Percentiles rank a stretch among this genome's conserved stretches.
Evolutionary conservation across 768 basidiomycete genomes (phyloP).

Genomic region (Pleurotus cornucopiae): DNA sequence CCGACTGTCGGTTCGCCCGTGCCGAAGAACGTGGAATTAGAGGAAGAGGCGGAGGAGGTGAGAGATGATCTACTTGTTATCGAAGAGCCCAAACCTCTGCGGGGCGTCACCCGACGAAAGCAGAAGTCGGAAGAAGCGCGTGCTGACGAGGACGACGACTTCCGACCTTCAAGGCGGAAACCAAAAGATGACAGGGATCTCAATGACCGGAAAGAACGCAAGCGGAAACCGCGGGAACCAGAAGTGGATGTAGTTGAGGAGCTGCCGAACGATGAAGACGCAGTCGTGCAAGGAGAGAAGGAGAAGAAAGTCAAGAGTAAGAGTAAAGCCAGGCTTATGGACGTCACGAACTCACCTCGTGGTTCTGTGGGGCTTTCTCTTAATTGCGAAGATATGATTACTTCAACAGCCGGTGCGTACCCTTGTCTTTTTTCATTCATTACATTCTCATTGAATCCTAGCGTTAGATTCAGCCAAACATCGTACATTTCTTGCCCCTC

Average conservation of each 20-base stretch:
- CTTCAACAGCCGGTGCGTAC: constrained; percentile 11
- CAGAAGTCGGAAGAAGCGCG: constrained; percentile 22
- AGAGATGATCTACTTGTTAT: constrained; percentile 27
- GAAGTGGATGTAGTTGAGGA: constrained; percentile 28
- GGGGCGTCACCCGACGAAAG: neutral
- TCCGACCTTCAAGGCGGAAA: constrained; percentile 18
- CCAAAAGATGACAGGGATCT: constrained; percentile 18
- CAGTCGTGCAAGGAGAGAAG: constrained; percentile 25
- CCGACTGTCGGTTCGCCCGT: constrained; percentile 67
- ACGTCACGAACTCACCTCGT: constrained; percentile 58
- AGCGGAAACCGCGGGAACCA: constrained; percentile 38
- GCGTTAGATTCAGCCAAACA: neutral
- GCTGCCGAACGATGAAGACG: constrained; percentile 26
- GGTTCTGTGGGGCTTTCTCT: constrained; percentile 9
- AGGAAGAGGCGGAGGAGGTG: constrained; percentile 56
- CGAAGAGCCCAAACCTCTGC: neutral
- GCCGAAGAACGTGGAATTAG: constrained; percentile 40
- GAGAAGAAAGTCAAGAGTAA: constrained; percentile 14
- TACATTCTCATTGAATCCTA: too few species aligned
- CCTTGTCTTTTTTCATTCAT: neutral
- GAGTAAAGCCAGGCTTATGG: constrained; percentile 51
- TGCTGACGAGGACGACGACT: constrained; percentile 20
- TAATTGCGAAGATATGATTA: neutral
- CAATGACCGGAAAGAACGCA: constrained; percentile 45
- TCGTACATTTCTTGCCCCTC: constrained; percentile 9